phyloP scores from a whole-genome alignment of 768 basidiomycete genomes.

The Solioccasus polychromus region DNA sequence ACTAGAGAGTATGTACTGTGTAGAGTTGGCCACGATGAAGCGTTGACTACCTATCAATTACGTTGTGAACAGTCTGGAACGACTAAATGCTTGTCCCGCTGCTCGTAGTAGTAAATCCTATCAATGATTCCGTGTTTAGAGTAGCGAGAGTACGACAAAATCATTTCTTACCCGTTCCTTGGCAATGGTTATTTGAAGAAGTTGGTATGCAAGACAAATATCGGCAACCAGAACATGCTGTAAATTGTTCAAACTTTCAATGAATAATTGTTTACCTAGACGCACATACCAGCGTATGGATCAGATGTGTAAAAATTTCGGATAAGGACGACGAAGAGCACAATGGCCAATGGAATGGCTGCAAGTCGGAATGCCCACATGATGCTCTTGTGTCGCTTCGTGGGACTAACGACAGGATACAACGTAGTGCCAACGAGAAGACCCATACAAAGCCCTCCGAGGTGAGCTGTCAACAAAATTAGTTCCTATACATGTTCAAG shows the following conservation, averaged over 20 bases:
- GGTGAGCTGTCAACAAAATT: slow-evolving; percentile 58
- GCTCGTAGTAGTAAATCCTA: slow-evolving; percentile 31
- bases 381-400: slow-evolving; percentile 67
- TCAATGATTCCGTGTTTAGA: slow-evolving; percentile 4
- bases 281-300: slow-evolving; percentile 70
- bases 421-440: slow-evolving; percentile 80
- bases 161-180: slow-evolving; percentile 38
- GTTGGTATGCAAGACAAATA: slow-evolving; percentile 91
- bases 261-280: background rate
- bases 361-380: slow-evolving; percentile 71
- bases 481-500: background rate
- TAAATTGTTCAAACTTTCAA: background rate
- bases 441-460: slow-evolving; percentile 85
- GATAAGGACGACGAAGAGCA: slow-evolving; percentile 79
- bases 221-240: slow-evolving; percentile 84
- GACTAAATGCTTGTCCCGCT: slow-evolving; percentile 31
- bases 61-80: too few species aligned
- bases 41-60: too few species aligned
- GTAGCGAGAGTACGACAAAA: background rate
- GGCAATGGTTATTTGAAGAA: slow-evolving; percentile 62
- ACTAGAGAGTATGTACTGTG: background rate
- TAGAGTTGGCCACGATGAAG: too few species aligned
- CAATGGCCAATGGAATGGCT: slow-evolving; percentile 70
- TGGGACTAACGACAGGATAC: slow-evolving; percentile 84
- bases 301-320: slow-evolving; percentile 90